Conservation (phyloP, 164 flowering plant genomes). For the Taxillus chinensis region DNA sequence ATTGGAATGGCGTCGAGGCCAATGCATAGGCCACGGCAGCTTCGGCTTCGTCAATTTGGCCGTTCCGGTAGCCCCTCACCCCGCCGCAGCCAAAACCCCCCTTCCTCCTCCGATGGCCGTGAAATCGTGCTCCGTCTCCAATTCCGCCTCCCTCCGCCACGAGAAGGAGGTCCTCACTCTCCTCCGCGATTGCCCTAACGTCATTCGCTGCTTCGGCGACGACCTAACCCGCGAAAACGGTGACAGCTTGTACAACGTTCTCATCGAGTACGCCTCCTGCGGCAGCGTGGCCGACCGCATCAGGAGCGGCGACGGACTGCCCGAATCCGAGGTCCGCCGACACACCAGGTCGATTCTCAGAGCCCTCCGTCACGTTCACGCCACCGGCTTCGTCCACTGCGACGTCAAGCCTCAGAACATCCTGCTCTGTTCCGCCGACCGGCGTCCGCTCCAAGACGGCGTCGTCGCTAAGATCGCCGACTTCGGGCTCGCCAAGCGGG, state of each 20-base stretch:
- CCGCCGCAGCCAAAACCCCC: no score
- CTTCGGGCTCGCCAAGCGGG: slow-evolving; percentile 62
- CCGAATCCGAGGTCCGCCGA: slow-evolving; percentile 28
- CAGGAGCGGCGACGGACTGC: slow-evolving; percentile 24
- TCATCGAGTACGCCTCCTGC: slow-evolving; percentile 48
- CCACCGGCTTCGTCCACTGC: slow-evolving; percentile 59
- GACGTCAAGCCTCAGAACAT: slow-evolving; percentile 71
- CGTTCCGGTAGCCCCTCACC: slow-evolving; percentile 4
- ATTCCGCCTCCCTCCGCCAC: slow-evolving; percentile 25
- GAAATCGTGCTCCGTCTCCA: slow-evolving; percentile 25
- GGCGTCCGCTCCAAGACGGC: slow-evolving; percentile 1
- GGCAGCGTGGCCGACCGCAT: slow-evolving; percentile 46
- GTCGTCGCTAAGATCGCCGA: slow-evolving; percentile 50
- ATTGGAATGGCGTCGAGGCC: slow-evolving; percentile 63
- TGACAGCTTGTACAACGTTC: slow-evolving; percentile 29
- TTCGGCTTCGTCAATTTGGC: slow-evolving; percentile 45
- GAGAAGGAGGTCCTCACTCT: slow-evolving; percentile 32
- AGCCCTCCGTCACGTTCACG: slow-evolving; percentile 42
- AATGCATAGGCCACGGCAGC: slow-evolving; percentile 45
- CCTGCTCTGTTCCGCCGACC: slow-evolving; percentile 20
- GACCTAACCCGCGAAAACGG: slow-evolving; percentile 29
- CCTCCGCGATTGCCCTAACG: slow-evolving; percentile 25
- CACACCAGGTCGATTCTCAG: slow-evolving; percentile 32
- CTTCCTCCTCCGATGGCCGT: slow-evolving; percentile 36
- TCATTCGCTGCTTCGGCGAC: slow-evolving; percentile 43